A percentile compares a stretch with the other conserved stretches of the same genome.
phyloP scores from a whole-genome alignment of 306 rosid species.

The Bauhinia variegata region DNA sequence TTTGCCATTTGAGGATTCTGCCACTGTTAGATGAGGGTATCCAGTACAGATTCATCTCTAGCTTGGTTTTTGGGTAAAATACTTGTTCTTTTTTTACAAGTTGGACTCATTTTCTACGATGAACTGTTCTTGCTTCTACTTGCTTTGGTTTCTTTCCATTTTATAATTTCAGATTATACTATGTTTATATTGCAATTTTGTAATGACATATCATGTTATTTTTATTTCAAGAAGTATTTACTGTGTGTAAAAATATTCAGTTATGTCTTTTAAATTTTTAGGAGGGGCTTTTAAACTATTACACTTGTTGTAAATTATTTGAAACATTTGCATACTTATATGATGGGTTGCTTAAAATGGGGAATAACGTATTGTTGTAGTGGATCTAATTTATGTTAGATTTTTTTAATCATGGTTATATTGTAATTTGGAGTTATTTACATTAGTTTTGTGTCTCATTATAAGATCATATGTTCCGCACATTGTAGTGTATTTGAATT shows the following conservation, averaged over 20 bases:
- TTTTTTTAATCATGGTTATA: not conserved
- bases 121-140: conserved; percentile 56
- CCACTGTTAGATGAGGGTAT: conserved; percentile 43
- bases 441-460: conserved; percentile 18
- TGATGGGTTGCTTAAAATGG: too few relatives aligned
- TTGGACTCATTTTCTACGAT: conserved; percentile 31
- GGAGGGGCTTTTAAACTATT: not conserved
- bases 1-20: too few relatives aligned
- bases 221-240: not conserved
- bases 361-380: not conserved
- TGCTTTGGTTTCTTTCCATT: conserved; percentile 19
- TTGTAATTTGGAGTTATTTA: conserved; percentile 10
- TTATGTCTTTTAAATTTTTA: conserved; percentile 4
- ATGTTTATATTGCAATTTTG: conserved; percentile 30
- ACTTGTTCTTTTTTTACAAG: conserved; percentile 14
- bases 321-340: too few relatives aligned
- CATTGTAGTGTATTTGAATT: conserved; percentile 4
- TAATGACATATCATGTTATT: too few relatives aligned
- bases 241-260: not conserved
- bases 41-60: conserved; percentile 40
- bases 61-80: not conserved
- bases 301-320: too few relatives aligned
- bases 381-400: conserved; percentile 12
- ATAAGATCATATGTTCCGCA: conserved; percentile 12
- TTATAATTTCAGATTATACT: conserved; percentile 4